These are phyloP conservation scores for Pleurotus tuoliensis DNA, from an alignment of 768 basidiomycete genomes.

Conservation along the genomic window DNA sequence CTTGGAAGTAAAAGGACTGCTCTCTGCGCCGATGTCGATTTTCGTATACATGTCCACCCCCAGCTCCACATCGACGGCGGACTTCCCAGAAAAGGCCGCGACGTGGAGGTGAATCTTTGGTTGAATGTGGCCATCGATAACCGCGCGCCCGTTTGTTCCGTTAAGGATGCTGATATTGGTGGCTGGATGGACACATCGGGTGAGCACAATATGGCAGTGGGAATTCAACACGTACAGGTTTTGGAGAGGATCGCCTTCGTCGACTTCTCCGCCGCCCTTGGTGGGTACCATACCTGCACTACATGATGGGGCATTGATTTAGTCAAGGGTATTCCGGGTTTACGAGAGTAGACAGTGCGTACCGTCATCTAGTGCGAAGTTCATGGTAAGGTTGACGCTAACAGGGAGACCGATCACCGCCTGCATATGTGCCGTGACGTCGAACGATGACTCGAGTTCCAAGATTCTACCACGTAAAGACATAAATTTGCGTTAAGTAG, in stretches of 20 bases:
- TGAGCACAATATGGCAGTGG: not conserved
- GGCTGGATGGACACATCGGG: not conserved
- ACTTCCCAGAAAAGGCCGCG: not conserved
- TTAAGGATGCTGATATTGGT: not conserved
- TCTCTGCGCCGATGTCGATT: not conserved
- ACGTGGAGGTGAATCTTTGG: not conserved
- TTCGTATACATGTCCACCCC: not conserved
- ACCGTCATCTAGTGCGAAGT: not conserved
- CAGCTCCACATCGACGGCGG: not conserved
- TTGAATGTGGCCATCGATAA: not conserved
- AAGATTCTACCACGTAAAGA: not conserved
- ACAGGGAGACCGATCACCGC: not conserved
- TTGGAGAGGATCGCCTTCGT: not conserved
- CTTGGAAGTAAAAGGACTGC: no score
- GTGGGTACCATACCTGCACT: conserved; percentile 1
- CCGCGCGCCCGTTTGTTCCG: not conserved
- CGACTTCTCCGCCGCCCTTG: not conserved
- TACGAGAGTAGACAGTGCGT: not conserved
- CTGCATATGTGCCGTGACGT: not conserved
- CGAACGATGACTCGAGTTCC: not conserved
- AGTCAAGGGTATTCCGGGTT: not conserved
- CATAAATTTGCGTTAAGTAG: not conserved
- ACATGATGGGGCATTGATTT: not conserved
- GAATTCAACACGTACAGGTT: not conserved
- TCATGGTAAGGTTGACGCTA: not conserved